Conservation (phyloP, 2,329 filamentous ascomycete genomes). For the Colletotrichum sp. region DNA sequence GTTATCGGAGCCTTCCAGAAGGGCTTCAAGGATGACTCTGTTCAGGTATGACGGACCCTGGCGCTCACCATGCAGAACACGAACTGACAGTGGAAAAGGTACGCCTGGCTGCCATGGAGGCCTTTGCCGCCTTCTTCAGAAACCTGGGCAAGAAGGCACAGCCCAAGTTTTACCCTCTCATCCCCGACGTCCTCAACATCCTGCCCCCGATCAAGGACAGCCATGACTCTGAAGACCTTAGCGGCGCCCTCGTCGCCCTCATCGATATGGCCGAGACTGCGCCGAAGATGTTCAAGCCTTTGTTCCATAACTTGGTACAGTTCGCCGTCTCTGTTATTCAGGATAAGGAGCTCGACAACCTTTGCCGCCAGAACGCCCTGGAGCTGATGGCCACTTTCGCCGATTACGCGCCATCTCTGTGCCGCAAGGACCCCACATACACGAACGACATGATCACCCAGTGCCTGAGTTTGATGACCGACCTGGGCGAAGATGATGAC, state of each 20-base stretch:
- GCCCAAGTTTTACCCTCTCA: slow-evolving; percentile 83
- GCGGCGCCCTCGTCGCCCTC: slow-evolving; percentile 85
- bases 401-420: slow-evolving; percentile 92
- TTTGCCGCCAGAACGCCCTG: slow-evolving; percentile 90
- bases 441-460: slow-evolving; percentile 98
- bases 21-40: slow-evolving; percentile 88
- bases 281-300: slow-evolving; percentile 94
- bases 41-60: slow-evolving; percentile 59
- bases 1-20: slow-evolving; percentile 87
- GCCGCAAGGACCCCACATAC: slow-evolving; percentile 91
- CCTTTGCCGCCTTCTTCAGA: slow-evolving; percentile 95
- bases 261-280: slow-evolving; percentile 95
- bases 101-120: slow-evolving; percentile 92
- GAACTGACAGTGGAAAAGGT: slow-evolving; percentile 59
- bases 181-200: slow-evolving; percentile 93
- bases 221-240: slow-evolving; percentile 88
- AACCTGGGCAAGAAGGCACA: slow-evolving; percentile 88
- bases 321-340: slow-evolving; percentile 94
- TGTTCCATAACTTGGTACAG: slow-evolving; percentile 92
- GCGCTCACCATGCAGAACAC: neutral
- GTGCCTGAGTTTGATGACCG: slow-evolving; percentile 97
- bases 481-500: slow-evolving; percentile 92
- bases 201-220: slow-evolving; percentile 92
- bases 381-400: slow-evolving; percentile 98
- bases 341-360: slow-evolving; percentile 91